phyloP scores from a whole-genome alignment of 129 eudicot species.

The Helianthus annuus region DNA sequence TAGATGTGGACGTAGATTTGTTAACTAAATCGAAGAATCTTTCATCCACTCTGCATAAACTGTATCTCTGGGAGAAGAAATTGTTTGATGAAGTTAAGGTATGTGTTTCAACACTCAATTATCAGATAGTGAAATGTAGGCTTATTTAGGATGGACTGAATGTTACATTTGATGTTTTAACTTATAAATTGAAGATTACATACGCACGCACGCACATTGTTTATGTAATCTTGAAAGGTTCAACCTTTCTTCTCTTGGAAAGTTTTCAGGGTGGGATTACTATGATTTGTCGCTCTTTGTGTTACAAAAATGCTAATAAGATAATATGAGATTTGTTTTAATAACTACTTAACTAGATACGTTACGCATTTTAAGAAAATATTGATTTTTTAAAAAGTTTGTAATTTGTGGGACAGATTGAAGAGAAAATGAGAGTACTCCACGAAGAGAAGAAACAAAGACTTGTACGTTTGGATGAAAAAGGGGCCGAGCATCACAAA shows the following conservation, averaged over 20 bases:
- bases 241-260: too few species aligned
- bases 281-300: too few species aligned
- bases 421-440: slow-evolving; percentile 87
- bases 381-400: neutral
- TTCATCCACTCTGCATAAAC: slow-evolving; percentile 82
- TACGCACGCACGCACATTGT: neutral
- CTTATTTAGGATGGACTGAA: neutral
- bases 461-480: slow-evolving; percentile 73
- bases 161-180: neutral
- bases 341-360: too few species aligned
- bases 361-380: neutral
- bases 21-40: slow-evolving; percentile 58
- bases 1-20: slow-evolving; percentile 51
- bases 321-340: too few species aligned
- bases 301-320: too few species aligned
- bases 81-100: slow-evolving; percentile 92
- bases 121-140: neutral
- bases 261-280: too few species aligned
- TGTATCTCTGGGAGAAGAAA: slow-evolving; percentile 95
- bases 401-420: slow-evolving; percentile 52
- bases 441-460: slow-evolving; percentile 67
- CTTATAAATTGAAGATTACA: neutral
- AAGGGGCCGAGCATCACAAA: slow-evolving; percentile 90
- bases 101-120: slow-evolving; percentile 16
- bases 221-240: neutral